Conservation (phyloP, 2,329 filamentous ascomycete genomes). For the Neofusicoccum parvum region DNA sequence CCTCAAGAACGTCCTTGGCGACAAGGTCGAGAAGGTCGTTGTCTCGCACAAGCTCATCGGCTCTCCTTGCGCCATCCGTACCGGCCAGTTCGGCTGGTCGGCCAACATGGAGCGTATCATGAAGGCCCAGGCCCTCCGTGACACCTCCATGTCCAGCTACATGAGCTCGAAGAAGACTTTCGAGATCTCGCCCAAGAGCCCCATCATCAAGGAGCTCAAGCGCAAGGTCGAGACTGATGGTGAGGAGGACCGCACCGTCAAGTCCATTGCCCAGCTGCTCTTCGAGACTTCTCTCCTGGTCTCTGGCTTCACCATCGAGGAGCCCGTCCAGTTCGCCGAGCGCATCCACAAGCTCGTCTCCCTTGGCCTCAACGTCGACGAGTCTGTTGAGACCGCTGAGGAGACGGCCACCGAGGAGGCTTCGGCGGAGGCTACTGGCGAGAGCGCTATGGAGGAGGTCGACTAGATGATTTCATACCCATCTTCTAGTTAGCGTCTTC, state of each 20-base stretch:
- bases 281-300: constrained; percentile 99
- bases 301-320: constrained; percentile 99
- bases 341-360: constrained; percentile 99
- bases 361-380: constrained; percentile 95
- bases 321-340: constrained; percentile 96
- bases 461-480: constrained; percentile 63
- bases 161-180: constrained; percentile 99
- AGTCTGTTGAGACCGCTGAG: constrained; percentile 74
- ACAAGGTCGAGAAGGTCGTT: constrained; percentile 99
- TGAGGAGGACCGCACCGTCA: constrained; percentile 98
- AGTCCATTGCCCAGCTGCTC: constrained; percentile 96
- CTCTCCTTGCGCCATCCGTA: constrained; percentile 97
- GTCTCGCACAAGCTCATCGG: constrained; percentile 96
- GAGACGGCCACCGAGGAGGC: constrained; percentile 61
- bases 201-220: constrained; percentile 99
- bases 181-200: constrained; percentile 98
- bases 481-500: constrained; percentile 16
- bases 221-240: constrained; percentile 97
- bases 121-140: constrained; percentile 99
- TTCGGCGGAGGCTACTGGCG: constrained; percentile 67
- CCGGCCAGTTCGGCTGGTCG: constrained; percentile 99
- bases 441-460: constrained; percentile 99
- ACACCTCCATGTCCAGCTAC: constrained; percentile 99
- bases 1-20: constrained; percentile 98
- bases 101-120: constrained; percentile 99